Percentiles rank a stretch among this genome's conserved stretches.
Evolutionary conservation across 208 protist species (phyloP).

Genomic region (Trypanosoma platydactyli): DNA sequence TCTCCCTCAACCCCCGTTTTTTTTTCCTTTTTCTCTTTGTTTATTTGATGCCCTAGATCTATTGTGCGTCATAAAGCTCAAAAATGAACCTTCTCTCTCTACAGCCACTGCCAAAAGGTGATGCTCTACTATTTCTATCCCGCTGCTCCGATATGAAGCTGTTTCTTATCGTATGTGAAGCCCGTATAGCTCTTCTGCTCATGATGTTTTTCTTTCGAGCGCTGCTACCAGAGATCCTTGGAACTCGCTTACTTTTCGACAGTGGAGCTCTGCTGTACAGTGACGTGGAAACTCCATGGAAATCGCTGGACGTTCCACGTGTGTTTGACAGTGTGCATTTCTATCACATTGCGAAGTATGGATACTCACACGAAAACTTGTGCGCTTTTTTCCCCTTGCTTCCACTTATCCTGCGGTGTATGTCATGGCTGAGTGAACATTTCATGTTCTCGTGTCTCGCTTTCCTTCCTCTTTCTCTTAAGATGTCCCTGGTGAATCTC

Average conservation of each 20-base stretch:
- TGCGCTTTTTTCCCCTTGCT: conserved; percentile 75
- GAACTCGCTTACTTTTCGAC: conserved; percentile 54
- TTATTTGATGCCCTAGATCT: conserved; percentile 22
- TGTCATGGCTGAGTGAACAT: conserved; percentile 36
- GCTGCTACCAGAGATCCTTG: conserved; percentile 42
- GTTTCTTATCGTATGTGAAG: conserved; percentile 36
- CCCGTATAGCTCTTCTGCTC: conserved; percentile 42
- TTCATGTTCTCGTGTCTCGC: conserved; percentile 29
- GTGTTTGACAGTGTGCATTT: conserved; percentile 81
- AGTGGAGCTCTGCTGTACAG: conserved; percentile 48
- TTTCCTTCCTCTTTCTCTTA: conserved; percentile 51
- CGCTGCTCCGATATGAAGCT: conserved; percentile 42
- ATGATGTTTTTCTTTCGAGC: conserved; percentile 46
- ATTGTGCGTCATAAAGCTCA: no score
- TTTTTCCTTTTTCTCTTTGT: not conserved
- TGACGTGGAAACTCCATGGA: conserved; percentile 28
- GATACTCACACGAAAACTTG: conserved; percentile 75
- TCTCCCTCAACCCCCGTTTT: not conserved
- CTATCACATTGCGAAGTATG: conserved; percentile 66
- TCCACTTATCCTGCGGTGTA: conserved; percentile 43
- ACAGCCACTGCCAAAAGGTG: not conserved
- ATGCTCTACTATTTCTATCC: conserved; percentile 37
- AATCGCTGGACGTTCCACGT: conserved; percentile 47
- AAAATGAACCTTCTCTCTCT: no score
- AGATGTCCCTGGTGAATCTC: conserved; percentile 52